Conservation (phyloP, 2,329 filamentous ascomycete species). For the Ceratocystis papillata region DNA sequence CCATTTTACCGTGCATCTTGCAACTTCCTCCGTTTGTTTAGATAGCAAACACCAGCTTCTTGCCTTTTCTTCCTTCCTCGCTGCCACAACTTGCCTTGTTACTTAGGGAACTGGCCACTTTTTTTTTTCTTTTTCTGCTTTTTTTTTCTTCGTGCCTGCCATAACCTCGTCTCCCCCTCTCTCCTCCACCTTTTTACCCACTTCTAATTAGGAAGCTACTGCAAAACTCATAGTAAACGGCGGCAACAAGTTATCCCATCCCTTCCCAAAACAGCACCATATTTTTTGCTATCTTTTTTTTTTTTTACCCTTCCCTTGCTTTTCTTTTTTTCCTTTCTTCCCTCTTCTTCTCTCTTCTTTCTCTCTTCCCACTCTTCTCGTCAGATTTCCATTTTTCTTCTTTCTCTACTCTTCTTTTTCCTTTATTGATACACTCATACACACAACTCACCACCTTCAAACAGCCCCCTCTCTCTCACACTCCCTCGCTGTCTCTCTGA, state of each 20-base stretch:
- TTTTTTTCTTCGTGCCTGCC: constrained; percentile 1
- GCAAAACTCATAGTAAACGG: constrained; percentile 6
- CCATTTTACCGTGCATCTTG: constrained; percentile 1
- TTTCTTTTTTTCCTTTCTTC: constrained; percentile 10
- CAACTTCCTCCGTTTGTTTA: constrained; percentile 12
- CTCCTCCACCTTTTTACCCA: constrained; percentile 7
- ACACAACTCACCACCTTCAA: constrained; percentile 5
- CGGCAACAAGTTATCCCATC: constrained; percentile 8
- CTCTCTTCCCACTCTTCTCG: constrained; percentile 25
- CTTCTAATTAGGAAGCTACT: constrained; percentile 10
- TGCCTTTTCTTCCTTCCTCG: not conserved
- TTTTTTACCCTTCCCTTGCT: constrained; percentile 5
- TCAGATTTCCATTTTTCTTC: constrained; percentile 24
- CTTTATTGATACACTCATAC: constrained; percentile 20
- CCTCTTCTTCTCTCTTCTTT: constrained; percentile 12
- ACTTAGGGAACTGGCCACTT: constrained; percentile 21
- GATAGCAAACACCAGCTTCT: not conserved
- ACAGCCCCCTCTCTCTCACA: constrained; percentile 1
- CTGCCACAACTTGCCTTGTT: constrained; percentile 12
- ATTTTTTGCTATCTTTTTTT: constrained; percentile 19
- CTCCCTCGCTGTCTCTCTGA: constrained; percentile 16
- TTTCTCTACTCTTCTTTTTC: constrained; percentile 25
- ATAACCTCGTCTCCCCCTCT: constrained; percentile 7
- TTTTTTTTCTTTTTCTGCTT: constrained; percentile 2
- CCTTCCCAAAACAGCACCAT: constrained; percentile 23